A percentile compares a stretch with the other conserved stretches of the same genome.
These are phyloP conservation scores for Lepidium didymum DNA, from an alignment of 345 rosid species.

Conservation along the genomic window DNA sequence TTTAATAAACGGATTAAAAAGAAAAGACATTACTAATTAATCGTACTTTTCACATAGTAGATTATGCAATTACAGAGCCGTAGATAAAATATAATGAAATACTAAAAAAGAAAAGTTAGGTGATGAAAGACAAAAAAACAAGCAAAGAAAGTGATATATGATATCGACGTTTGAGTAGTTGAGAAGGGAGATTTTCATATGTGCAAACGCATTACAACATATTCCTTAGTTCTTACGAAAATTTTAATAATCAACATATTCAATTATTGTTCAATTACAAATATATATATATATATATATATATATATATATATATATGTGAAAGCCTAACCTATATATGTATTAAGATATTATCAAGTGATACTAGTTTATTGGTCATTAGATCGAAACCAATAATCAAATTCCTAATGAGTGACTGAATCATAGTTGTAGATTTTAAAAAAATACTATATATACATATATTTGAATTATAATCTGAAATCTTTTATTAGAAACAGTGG, in stretches of 20 bases:
- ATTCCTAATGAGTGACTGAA: neutral
- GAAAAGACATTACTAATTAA: neutral
- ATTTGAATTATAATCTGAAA: too few relatives aligned
- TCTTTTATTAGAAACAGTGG: too few relatives aligned
- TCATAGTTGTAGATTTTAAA: neutral
- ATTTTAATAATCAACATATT: slow-evolving; percentile 7
- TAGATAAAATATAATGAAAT: neutral
- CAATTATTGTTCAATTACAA: neutral
- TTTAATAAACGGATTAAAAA: neutral
- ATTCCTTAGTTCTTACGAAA: slow-evolving; percentile 31
- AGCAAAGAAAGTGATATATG: slow-evolving; percentile 22
- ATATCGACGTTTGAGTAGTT: slow-evolving; percentile 32
- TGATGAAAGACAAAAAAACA: slow-evolving; percentile 16
- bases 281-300: neutral
- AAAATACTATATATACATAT: too few relatives aligned
- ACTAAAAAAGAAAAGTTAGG: slow-evolving; percentile 19
- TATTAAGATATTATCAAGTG: neutral
- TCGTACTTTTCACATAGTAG: neutral
- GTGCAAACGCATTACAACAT: slow-evolving; percentile 27
- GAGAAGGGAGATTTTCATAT: slow-evolving; percentile 29
- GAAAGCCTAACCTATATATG: neutral
- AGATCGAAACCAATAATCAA: neutral
- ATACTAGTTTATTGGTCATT: neutral
- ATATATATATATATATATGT: neutral
- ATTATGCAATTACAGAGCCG: slow-evolving; percentile 11